A percentile compares a stretch with the other conserved stretches of the same genome.
These are phyloP conservation scores for Angomonas deanei DNA, from an alignment of 208 protist species.

Conservation along the genomic window DNA sequence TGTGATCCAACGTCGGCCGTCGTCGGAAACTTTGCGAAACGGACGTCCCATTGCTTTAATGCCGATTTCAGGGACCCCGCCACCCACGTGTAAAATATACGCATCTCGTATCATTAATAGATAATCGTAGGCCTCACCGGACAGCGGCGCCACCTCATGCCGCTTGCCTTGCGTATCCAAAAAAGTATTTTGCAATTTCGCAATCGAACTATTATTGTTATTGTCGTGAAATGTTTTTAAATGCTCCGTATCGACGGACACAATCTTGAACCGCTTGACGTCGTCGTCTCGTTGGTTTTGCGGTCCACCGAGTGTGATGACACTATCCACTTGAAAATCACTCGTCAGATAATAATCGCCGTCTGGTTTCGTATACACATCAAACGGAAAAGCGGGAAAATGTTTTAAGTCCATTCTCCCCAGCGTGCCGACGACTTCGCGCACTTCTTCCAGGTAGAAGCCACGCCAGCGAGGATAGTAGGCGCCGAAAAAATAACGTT, in stretches of 20 bases:
- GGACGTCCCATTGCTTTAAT: constrained; percentile 89
- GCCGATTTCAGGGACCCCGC: constrained; percentile 84
- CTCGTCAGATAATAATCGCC: constrained; percentile 75
- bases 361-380: constrained; percentile 72
- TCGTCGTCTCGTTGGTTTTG: constrained; percentile 83
- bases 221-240: constrained; percentile 27
- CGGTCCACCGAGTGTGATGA: constrained; percentile 59
- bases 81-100: constrained; percentile 68
- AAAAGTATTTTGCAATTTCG: constrained; percentile 47
- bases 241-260: constrained; percentile 61
- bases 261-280: constrained; percentile 78
- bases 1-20: constrained; percentile 85
- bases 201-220: constrained; percentile 15
- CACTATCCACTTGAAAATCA: constrained; percentile 73
- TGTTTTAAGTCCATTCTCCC: constrained; percentile 67
- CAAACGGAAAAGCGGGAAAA: constrained; percentile 76
- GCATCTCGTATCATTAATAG: constrained; percentile 66
- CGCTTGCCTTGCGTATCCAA: constrained; percentile 22
- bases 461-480: constrained; percentile 89
- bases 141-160: constrained; percentile 18
- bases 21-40: constrained; percentile 55
- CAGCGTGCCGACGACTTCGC: constrained; percentile 68
- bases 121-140: constrained; percentile 26
- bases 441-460: constrained; percentile 89
- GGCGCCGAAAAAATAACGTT: constrained; percentile 85